A percentile compares a stretch with the other conserved stretches of the same genome.
Evolutionary conservation across 345 rosid species (phyloP).

Genomic region (Brassica napus): DNA sequence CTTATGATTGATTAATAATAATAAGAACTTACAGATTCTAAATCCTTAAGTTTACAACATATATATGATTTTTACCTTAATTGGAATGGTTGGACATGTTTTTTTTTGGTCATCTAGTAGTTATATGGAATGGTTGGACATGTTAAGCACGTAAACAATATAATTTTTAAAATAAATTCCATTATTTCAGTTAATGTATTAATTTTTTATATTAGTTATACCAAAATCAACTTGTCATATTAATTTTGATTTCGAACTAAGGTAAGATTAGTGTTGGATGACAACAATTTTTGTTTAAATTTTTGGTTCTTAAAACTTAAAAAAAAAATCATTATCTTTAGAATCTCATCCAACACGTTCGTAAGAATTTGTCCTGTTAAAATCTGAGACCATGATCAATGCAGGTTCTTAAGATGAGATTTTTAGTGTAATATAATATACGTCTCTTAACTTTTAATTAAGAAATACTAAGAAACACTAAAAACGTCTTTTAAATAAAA

Average conservation of each 20-base stretch:
- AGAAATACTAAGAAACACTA: too few relatives aligned
- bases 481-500: too few relatives aligned
- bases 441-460: too few relatives aligned
- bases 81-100: neutral
- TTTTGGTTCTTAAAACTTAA: neutral
- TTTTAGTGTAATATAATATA: too few relatives aligned
- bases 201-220: neutral
- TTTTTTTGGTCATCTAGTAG: too few relatives aligned
- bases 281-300: neutral
- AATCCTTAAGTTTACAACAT: too few relatives aligned
- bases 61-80: neutral
- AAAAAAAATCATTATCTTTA: neutral
- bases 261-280: neutral
- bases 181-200: neutral
- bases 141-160: neutral
- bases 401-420: too few relatives aligned
- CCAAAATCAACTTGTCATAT: neutral
- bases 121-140: neutral
- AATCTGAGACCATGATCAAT: neutral
- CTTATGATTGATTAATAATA: too few relatives aligned
- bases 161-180: neutral
- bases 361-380: neutral
- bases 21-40: too few relatives aligned
- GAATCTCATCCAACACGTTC: neutral
- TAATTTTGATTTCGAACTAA: neutral